Conservation (phyloP, 306 rosid species). For the Rosa lucieae region DNA sequence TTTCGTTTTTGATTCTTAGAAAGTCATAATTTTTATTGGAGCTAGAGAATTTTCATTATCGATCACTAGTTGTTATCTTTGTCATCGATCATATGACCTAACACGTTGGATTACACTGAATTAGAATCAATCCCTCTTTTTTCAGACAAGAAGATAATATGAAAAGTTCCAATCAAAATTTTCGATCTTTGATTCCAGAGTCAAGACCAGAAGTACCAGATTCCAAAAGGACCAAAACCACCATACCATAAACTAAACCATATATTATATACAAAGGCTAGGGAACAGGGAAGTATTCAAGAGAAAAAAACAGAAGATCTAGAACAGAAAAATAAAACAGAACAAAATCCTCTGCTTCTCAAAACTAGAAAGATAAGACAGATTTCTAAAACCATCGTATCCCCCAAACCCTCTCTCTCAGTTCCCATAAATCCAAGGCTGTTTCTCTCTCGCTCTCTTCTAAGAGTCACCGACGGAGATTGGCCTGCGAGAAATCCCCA, state of each 20-base stretch:
- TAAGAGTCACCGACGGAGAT: slow-evolving; percentile 62
- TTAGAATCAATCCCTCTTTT: background rate
- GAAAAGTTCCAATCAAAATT: background rate
- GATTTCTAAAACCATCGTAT: background rate
- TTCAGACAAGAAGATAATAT: background rate
- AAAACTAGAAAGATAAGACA: background rate
- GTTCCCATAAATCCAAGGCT: background rate
- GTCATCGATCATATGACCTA: background rate
- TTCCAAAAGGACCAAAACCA: background rate
- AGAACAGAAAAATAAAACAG: slow-evolving; percentile 7
- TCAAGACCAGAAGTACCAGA: background rate
- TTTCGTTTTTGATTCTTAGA: background rate
- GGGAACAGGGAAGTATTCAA: slow-evolving; percentile 10
- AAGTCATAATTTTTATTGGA: background rate
- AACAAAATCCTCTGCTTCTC: slow-evolving; percentile 18
- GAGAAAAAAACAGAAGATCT: slow-evolving; percentile 6
- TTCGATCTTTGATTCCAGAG: background rate
- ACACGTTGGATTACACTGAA: background rate
- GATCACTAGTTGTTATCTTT: background rate
- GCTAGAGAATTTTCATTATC: background rate
- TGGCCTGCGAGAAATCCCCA: slow-evolving; percentile 58
- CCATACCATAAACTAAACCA: background rate
- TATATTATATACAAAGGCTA: slow-evolving; percentile 11
- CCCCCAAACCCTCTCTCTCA: slow-evolving; percentile 1
- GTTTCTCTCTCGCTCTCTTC: background rate